Conservation (phyloP, 2,329 filamentous ascomycete species). For the Monilinia vaccinii-corymbosi region DNA sequence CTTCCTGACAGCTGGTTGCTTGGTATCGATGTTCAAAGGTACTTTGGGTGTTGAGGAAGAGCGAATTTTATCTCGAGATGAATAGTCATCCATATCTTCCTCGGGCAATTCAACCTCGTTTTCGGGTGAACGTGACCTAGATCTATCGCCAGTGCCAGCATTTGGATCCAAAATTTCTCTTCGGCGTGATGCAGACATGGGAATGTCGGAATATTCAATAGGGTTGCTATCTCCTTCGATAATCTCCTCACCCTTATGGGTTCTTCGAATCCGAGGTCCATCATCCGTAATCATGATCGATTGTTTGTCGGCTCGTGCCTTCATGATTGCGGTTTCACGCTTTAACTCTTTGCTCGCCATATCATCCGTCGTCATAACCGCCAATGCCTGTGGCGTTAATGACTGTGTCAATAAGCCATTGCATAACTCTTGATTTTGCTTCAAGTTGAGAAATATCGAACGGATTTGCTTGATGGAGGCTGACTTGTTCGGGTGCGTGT, state of each 20-base stretch:
- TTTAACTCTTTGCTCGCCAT: conserved; percentile 89
- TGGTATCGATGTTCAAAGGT: conserved; percentile 28
- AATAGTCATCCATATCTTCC: conserved; percentile 24
- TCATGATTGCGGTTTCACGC: conserved; percentile 64
- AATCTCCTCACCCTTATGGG: conserved; percentile 91
- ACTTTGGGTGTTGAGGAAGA: conserved; percentile 20
- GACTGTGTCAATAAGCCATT: conserved; percentile 64
- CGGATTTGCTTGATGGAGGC: conserved; percentile 58
- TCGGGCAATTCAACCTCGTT: conserved; percentile 27
- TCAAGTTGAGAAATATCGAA: conserved; percentile 75
- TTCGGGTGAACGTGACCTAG: conserved; percentile 31
- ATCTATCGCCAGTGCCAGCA: conserved; percentile 27
- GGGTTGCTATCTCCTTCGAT: conserved; percentile 61
- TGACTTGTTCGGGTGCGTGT: conserved; percentile 43
- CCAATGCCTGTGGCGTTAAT: conserved; percentile 65
- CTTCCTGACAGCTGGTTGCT: conserved; percentile 20
- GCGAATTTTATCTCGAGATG: conserved; percentile 24
- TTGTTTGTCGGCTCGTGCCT: conserved; percentile 70
- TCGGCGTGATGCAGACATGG: conserved; percentile 28
- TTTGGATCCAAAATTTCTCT: conserved; percentile 33
- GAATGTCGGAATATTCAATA: conserved; percentile 20
- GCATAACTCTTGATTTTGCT: conserved; percentile 74
- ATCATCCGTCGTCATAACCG: conserved; percentile 82
- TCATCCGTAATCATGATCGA: conserved; percentile 69
- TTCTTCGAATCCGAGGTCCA: conserved; percentile 73